Conservation (phyloP, 2,329 filamentous ascomycete genomes). For the Calonectria henricotiae region DNA sequence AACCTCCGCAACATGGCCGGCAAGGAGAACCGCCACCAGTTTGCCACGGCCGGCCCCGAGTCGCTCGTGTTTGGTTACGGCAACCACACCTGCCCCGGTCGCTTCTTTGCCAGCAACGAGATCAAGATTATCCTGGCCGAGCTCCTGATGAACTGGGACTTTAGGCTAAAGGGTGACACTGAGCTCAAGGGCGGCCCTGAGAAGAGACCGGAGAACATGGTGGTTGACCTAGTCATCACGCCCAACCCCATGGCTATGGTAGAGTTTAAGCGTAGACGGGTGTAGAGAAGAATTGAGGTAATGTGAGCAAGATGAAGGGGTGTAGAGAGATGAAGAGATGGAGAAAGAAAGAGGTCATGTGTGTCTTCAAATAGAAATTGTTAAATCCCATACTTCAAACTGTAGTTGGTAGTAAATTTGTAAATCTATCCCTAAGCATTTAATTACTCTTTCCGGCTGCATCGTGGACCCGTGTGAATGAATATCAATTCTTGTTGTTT, state of each 20-base stretch:
- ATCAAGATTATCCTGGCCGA: slow-evolving; percentile 46
- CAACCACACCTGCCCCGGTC: slow-evolving; percentile 42
- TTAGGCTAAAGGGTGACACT: slow-evolving; percentile 29
- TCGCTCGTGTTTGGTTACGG: slow-evolving; percentile 41
- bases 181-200: slow-evolving; percentile 33
- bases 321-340: too few species aligned
- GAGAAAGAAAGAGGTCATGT: not conserved
- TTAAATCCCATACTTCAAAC: not conserved
- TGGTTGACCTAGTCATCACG: slow-evolving; percentile 34
- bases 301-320: not conserved
- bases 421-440: slow-evolving; percentile 16
- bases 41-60: slow-evolving; percentile 35
- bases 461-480: not conserved
- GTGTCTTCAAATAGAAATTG: slow-evolving; percentile 9
- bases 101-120: slow-evolving; percentile 41
- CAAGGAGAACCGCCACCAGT: slow-evolving; percentile 38
- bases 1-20: slow-evolving; percentile 38
- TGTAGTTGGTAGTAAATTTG: slow-evolving; percentile 12
- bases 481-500: not conserved
- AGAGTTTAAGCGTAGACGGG: slow-evolving; percentile 34
- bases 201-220: slow-evolving; percentile 33
- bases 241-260: slow-evolving; percentile 35
- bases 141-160: slow-evolving; percentile 43
- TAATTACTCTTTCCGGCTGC: slow-evolving; percentile 13
- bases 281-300: not conserved